Base-by-base conservation (phyloP, 345 rosid species). In the Moricandia moricandioides region DNA sequence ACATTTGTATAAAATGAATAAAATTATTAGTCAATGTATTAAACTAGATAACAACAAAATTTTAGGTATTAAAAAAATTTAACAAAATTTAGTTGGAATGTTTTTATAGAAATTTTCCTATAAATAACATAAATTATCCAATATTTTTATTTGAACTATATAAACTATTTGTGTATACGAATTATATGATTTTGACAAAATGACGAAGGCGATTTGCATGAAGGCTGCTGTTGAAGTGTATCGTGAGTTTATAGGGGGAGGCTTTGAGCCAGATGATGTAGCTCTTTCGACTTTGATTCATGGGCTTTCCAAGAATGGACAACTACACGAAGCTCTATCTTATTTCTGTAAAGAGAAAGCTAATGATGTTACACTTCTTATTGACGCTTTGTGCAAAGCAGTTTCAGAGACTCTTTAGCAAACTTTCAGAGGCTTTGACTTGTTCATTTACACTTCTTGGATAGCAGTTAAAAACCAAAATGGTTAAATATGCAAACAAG, bases 261-360 rank as follows among this genome's bases (percentile, higher is more conserved):
- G 87, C 13, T 75, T 82, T 80, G 81, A 82, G 75, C 75, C 81
- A 1, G 85, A 84, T 80, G 81, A 13, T 61, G 83, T 84, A 30
- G 77, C 83, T 72, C 73, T 74, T 72, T 75, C 85, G 1, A 72
- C 79, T 78, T 72, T 84, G 69, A 80, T 82, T 1, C 85, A 84
- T 58, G 85, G 87, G 43, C 64, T 82, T 24, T 78, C 81, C n/a
- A 82, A 84, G 79, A 78, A 70, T 40, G 82, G 85, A 12, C 31
- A 56, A 54, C 40, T 78, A 35, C 67, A 71, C 43, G 85, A 72
- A 66, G 85, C 84, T 72, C 55, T 80, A 82, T 35, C 58, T 66
- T 82, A 78, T 59, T 84, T 84, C 76, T 80, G 77, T 65, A 43
- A 71, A 60, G 82, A 66, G 73, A 80, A 78, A 51, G 82, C 85